phyloP scores from a whole-genome alignment of 176 grass and related monocot species.

The Pontederia crassipes region DNA sequence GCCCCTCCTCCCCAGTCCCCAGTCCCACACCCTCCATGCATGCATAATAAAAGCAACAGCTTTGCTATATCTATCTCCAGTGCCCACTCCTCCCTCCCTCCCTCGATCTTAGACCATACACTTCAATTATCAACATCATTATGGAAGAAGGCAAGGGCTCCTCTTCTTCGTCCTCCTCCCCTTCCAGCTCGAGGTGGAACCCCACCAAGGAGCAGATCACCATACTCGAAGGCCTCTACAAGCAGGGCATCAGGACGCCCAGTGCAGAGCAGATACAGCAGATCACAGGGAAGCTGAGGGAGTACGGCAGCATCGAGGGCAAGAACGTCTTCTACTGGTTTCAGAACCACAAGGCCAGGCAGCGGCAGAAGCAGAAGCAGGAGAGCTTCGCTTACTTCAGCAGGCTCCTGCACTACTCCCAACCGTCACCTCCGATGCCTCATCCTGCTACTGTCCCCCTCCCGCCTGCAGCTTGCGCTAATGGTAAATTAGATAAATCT shows the following conservation, averaged over 20 bases:
- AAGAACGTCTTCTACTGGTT: conserved; percentile 62
- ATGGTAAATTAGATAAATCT: neutral
- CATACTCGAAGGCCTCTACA: conserved; percentile 64
- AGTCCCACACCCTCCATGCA: conserved; percentile 5
- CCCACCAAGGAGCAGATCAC: conserved; percentile 77
- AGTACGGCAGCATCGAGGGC: conserved; percentile 51
- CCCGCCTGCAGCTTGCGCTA: conserved; percentile 11
- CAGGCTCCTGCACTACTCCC: conserved; percentile 32
- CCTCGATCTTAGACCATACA: too few relatives aligned
- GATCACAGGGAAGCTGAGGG: conserved; percentile 47
- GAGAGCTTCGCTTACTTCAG: conserved; percentile 65
- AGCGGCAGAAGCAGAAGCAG: conserved; percentile 69
- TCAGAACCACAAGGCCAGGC: conserved; percentile 48
- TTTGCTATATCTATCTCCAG: too few relatives aligned
- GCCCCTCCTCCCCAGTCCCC: neutral
- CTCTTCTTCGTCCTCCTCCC: neutral
- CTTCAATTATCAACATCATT: neutral
- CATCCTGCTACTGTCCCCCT: conserved; percentile 5
- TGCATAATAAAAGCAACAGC: conserved; percentile 22
- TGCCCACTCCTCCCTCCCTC: too few relatives aligned
- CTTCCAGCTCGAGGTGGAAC: conserved; percentile 40
- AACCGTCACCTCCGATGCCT: conserved; percentile 1
- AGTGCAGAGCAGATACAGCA: conserved; percentile 72
- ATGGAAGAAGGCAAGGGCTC: conserved; percentile 28
- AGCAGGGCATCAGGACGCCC: conserved; percentile 51